A percentile compares a stretch with the other conserved stretches of the same genome.
Conservation (phyloP, 1,284 basidiomycete genomes). For the Marasmius oreades region DNA sequence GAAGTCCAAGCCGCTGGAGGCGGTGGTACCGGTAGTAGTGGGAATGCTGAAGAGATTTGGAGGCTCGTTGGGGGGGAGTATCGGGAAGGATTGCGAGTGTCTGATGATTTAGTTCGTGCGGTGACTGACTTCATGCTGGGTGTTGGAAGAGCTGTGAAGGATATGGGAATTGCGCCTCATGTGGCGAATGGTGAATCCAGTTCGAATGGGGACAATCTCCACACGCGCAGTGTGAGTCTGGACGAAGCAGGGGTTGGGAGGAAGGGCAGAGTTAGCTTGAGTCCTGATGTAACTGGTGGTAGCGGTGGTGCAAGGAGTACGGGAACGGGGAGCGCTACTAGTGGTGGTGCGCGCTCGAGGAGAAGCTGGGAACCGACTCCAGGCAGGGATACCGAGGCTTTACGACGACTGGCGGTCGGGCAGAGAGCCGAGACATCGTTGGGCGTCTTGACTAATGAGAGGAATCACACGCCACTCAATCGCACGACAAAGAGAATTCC, state of each 20-base stretch:
- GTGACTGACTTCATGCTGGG: slow-evolving; percentile 72
- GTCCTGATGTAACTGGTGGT: slow-evolving; percentile 30
- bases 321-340: slow-evolving; percentile 39
- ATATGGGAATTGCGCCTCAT: slow-evolving; percentile 34
- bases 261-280: slow-evolving; percentile 26
- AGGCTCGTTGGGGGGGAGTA: slow-evolving; percentile 63
- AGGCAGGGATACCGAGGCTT: neutral
- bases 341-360: slow-evolving; percentile 49
- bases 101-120: slow-evolving; percentile 72
- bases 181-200: neutral
- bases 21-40: slow-evolving; percentile 22
- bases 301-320: slow-evolving; percentile 8
- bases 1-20: slow-evolving; percentile 52
- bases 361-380: slow-evolving; percentile 44
- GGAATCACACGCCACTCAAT: neutral
- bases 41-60: slow-evolving; percentile 55
- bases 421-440: slow-evolving; percentile 18
- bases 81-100: slow-evolving; percentile 62
- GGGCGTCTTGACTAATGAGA: neutral
- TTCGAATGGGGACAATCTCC: slow-evolving; percentile 20
- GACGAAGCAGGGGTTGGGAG: slow-evolving; percentile 37
- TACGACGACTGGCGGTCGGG: slow-evolving; percentile 20
- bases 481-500: neutral
- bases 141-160: slow-evolving; percentile 64
- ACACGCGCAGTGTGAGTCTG: slow-evolving; percentile 45